Evolutionary conservation across 352 stramenopile species (phyloP), one percentile per base, ranked within the genome.

Genomic region (Pythium pyrilobum): DNA sequence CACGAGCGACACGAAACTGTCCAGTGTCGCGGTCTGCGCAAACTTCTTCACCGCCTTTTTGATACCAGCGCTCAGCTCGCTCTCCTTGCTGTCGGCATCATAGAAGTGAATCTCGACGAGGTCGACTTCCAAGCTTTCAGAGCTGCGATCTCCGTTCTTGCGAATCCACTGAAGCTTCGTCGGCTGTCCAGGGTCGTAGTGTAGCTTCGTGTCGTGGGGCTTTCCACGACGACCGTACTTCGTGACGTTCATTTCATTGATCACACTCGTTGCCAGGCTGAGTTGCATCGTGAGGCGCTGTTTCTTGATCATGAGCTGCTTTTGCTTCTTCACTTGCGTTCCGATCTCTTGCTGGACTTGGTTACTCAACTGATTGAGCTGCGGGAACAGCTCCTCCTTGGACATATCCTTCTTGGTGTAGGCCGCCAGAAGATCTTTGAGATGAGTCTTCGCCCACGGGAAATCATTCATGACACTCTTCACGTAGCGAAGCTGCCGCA

Each of bases 401-500:
- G 67, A 69, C 15, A 86, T 64, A 25, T 87, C 68, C 33, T 92
- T 88, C 38, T 79, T 70, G 15, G 77, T 92, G 58, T 92, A 92
- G 4, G 67, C 62, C 1, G 77, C 72, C 20, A 92, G 42, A 18
- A 92, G 52, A 13, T 80, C 64, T 15, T 77, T 78, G 11, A 92
- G 48, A 31, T 86, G 77, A 5, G 75, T 62, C 57, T 92, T 92
- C 1, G 79, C 81, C 81, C 81, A 92, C 31, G 81, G 79, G n/a
- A 90, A 64, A 20, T 92, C 75, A 46, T 90, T 76, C 81, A 90
- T 92, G 40, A 87, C 78, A 8, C 69, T 74, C 62, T 89, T 90
- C 34, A 92, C 72, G 59, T 86, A 92, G n/a, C 81, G 79, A 20
- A 92, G 52, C 42, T 92, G 81, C 3, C 71, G 65, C n/a, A 92